Evolutionary conservation across 768 basidiomycete species (phyloP).

Genomic region (Calocybe indica): DNA sequence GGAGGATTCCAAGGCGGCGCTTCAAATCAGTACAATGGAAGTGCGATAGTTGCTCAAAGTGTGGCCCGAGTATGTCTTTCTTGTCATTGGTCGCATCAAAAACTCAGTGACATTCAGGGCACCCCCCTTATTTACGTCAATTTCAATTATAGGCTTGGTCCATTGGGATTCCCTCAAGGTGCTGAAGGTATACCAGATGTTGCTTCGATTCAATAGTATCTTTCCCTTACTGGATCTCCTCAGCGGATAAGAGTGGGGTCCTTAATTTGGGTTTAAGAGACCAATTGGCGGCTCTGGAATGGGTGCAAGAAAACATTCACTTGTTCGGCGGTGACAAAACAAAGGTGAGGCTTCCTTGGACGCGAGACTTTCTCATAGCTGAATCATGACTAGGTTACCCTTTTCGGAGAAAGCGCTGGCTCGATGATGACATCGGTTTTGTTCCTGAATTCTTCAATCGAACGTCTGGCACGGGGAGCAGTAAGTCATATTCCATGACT

Average conservation of each 20-base stretch:
- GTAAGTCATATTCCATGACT: conserved; percentile 12
- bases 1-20: conserved; percentile 18
- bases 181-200: conserved; percentile 14
- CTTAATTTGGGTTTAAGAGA: conserved; percentile 37
- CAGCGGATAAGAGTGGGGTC: conserved; percentile 22
- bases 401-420: conserved; percentile 45
- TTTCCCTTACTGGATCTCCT: background rate
- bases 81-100: background rate
- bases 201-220: background rate
- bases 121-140: conserved; percentile 38
- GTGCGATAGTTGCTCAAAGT: conserved; percentile 18
- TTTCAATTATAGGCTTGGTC: conserved; percentile 36
- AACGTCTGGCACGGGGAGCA: conserved; percentile 20
- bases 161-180: conserved; percentile 40
- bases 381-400: conserved; percentile 26
- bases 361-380: background rate
- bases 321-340: conserved; percentile 54
- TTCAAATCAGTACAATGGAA: conserved; percentile 17
- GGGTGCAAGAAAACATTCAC: conserved; percentile 50
- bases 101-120: conserved; percentile 16
- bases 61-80: conserved; percentile 14
- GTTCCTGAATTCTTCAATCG: conserved; percentile 24
- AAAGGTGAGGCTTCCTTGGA: conserved; percentile 20
- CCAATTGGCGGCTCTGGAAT: conserved; percentile 31
- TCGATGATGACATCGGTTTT: conserved; percentile 34